A percentile compares a stretch with the other conserved stretches of the same genome.
Conservation (phyloP, 805 yeast genomes). For the Candida glaebosa region DNA sequence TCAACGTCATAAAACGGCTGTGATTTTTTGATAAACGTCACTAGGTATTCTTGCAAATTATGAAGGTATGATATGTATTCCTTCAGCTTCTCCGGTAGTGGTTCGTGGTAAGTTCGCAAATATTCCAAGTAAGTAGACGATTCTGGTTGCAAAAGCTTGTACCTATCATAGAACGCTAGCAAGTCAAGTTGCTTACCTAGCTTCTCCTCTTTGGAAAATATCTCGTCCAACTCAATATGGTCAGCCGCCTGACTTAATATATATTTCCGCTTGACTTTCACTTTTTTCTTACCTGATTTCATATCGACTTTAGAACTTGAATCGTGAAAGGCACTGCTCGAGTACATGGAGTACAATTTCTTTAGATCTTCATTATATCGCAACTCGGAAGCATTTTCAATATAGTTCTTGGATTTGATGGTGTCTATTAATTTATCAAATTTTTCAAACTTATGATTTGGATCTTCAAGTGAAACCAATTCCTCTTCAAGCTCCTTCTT, state of each 20-base stretch:
- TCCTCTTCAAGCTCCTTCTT: conserved; percentile 10
- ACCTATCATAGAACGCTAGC: conserved; percentile 45
- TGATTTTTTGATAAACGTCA: conserved; percentile 42
- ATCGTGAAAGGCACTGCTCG: conserved; percentile 11
- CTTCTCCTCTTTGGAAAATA: conserved; percentile 59
- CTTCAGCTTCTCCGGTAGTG: conserved; percentile 17
- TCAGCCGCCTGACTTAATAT: conserved; percentile 50
- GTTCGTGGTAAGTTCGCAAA: conserved; percentile 43
- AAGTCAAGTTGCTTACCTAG: conserved; percentile 67
- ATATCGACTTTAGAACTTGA: conserved; percentile 8
- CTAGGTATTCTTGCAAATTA: conserved; percentile 48
- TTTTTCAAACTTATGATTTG: conserved; percentile 8
- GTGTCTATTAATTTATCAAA: conserved; percentile 13
- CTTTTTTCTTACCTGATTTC: conserved; percentile 13
- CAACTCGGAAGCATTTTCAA: conserved; percentile 7
- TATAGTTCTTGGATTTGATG: conserved; percentile 6
- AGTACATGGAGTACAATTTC: conserved; percentile 20
- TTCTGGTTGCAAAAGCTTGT: conserved; percentile 38
- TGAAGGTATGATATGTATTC: conserved; percentile 45
- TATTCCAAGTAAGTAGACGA: conserved; percentile 45
- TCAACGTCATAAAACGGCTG: conserved; percentile 48
- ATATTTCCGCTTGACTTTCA: conserved; percentile 29
- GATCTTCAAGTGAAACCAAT: conserved; percentile 13
- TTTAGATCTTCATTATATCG: conserved; percentile 9
- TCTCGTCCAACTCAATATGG: conserved; percentile 42